Conservation (phyloP, 805 yeast genomes). For the Nakazawaea ishiwadae region DNA sequence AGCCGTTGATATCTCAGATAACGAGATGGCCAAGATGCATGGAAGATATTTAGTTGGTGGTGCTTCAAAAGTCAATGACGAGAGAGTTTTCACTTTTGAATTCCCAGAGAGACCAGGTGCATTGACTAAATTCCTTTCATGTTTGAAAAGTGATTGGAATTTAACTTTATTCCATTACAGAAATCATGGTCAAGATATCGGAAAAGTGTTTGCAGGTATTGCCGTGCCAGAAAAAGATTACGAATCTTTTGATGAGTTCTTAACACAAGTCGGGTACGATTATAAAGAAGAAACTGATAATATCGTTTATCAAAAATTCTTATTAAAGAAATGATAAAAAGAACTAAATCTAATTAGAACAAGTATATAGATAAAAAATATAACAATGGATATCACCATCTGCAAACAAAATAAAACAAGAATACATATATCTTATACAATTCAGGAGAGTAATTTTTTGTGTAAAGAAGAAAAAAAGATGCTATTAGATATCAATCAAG, state of each 20-base stretch:
- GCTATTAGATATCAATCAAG: conserved; percentile 36
- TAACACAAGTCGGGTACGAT: conserved; percentile 69
- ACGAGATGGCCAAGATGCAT: conserved; percentile 93
- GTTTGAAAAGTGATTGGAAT: conserved; percentile 79
- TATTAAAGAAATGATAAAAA: conserved; percentile 25
- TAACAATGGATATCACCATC: too few species aligned
- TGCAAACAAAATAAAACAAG: too few species aligned
- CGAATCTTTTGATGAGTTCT: conserved; percentile 60
- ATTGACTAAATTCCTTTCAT: conserved; percentile 68
- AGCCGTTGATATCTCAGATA: conserved; percentile 82
- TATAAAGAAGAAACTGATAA: conserved; percentile 82
- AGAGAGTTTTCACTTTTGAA: conserved; percentile 77
- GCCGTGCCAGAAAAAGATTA: conserved; percentile 72
- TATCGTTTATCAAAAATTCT: conserved; percentile 76
- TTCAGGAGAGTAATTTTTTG: neutral
- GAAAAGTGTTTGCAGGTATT: conserved; percentile 87
- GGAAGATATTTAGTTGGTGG: conserved; percentile 98
- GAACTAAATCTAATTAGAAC: neutral
- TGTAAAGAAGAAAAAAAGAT: neutral
- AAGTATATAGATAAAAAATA: too few species aligned
- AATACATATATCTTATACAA: neutral
- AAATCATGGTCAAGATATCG: conserved; percentile 94
- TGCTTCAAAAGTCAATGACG: conserved; percentile 65
- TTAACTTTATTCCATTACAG: conserved; percentile 93
- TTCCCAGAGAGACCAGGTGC: conserved; percentile 99